These are phyloP conservation scores for Gamsiella multidivaricata DNA, from an alignment of 192 early-diverging fungal genomes.

Conservation along the genomic window DNA sequence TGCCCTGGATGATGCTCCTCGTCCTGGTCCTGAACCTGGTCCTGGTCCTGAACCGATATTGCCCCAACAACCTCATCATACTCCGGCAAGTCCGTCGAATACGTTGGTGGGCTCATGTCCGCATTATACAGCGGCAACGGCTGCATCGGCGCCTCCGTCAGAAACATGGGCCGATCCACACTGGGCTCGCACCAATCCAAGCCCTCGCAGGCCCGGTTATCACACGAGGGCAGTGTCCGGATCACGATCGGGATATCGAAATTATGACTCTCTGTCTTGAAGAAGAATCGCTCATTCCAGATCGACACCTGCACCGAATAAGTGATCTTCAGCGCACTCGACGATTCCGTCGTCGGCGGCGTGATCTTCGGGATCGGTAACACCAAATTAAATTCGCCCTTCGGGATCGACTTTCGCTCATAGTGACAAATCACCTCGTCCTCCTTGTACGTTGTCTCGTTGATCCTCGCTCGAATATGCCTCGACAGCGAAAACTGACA, in stretches of 20 bases:
- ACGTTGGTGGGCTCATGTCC: slow-evolving; percentile 35
- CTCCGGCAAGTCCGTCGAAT: slow-evolving; percentile 21
- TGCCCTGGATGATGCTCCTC: not conserved
- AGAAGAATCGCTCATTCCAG: slow-evolving; percentile 53
- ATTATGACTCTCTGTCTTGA: slow-evolving; percentile 53
- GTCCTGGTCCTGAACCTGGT: slow-evolving; percentile 9
- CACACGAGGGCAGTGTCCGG: slow-evolving; percentile 47
- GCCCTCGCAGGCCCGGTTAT: slow-evolving; percentile 46
- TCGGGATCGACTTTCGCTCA: slow-evolving; percentile 49
- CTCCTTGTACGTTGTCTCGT: slow-evolving; percentile 47
- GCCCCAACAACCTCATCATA: slow-evolving; percentile 25
- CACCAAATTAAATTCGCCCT: slow-evolving; percentile 40
- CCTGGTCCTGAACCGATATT: slow-evolving; percentile 8
- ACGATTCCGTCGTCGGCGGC: slow-evolving; percentile 44
- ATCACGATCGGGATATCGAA: slow-evolving; percentile 48
- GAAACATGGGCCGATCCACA: slow-evolving; percentile 47
- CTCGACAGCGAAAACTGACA: slow-evolving; percentile 47
- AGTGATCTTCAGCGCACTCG: slow-evolving; percentile 48
- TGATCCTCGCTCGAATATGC: slow-evolving; percentile 51
- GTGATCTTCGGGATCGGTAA: slow-evolving; percentile 48
- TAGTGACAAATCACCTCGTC: slow-evolving; percentile 53
- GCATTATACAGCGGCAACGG: slow-evolving; percentile 45
- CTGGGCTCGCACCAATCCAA: slow-evolving; percentile 53
- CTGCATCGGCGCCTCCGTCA: slow-evolving; percentile 44
- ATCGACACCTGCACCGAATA: slow-evolving; percentile 53